Conservation (phyloP, 768 basidiomycete species). For the Collybiopsis luxurians region DNA sequence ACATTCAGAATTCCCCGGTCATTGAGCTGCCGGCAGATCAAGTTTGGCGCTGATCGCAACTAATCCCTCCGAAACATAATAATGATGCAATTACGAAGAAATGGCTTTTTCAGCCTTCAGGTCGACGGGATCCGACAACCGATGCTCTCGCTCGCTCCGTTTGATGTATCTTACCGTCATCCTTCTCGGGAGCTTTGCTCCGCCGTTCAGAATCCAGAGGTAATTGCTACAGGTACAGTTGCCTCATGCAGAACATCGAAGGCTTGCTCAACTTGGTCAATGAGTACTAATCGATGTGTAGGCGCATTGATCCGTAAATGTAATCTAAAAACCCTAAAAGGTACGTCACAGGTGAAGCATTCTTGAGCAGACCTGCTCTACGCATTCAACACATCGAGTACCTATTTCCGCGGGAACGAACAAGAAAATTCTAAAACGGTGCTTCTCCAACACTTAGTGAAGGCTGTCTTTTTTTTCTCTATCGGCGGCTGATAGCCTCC, state of each 20-base stretch:
- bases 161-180: neutral
- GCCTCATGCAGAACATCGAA: neutral
- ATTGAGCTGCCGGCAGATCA: neutral
- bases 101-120: too few relatives aligned
- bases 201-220: neutral
- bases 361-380: neutral
- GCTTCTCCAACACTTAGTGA: neutral
- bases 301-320: neutral
- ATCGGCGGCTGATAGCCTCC: neutral
- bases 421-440: neutral
- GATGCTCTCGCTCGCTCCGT: neutral
- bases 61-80: neutral
- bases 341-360: neutral
- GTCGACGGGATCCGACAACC: too few relatives aligned
- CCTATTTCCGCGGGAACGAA: conserved; percentile 9
- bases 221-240: neutral
- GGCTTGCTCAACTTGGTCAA: too few relatives aligned
- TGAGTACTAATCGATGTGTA: too few relatives aligned
- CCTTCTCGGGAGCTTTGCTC: neutral
- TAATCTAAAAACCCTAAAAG: neutral
- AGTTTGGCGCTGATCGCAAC: neutral
- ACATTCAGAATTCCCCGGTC: neutral
- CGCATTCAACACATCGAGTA: neutral
- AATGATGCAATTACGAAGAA: too few relatives aligned
- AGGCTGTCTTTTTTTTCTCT: neutral